Evolutionary conservation across 2,329 filamentous ascomycete species (phyloP), one percentile per base, ranked within the genome.

Genomic region (Alternaria viburni): DNA sequence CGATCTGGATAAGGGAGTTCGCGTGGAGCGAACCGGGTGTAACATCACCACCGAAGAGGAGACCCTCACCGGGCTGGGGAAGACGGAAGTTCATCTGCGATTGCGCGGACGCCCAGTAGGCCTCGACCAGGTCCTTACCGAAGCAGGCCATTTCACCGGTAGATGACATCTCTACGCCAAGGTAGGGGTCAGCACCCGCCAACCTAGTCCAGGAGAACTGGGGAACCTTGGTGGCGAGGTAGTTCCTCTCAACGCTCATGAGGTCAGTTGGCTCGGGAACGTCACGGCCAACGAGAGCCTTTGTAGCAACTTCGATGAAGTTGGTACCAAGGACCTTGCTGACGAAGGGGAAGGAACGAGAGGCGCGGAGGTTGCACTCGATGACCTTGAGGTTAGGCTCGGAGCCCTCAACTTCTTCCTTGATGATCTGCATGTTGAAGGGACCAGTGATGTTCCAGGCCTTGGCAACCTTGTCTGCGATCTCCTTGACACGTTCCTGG

Each of bases 351-450:
- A 98, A 98, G 1, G 95, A 98, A 67, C 95, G 93, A 64, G 95
- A 98, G 61, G 95, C 96, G 80, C 95, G 95, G 66, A 98, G 89
- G 82, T 98, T 98, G 86, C 95, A 98, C 83, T 98, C 95, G 68
- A 98, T 98, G 76, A 98, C 95, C 86, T 97, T 97, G 69, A 98
- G 88, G 26, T 88, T 86, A 32, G 92, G 88, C 76, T 91, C 87
- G 59, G 90, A 90, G 61, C 91, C 91, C 62, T 92, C 89, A 30
- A 91, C 88, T 75, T 91, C 85, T 12, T 92, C 93, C 85, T 97
- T 97, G 87, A 99, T 98, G 82, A 99, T 97, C 80, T 99, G 96
- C 95, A 99, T 98, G 87, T 99, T 99, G 89, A 98, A 99, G 62
- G 96, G 96, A 59, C 96, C 96, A 19, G 93, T 98, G 81, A 98